Evolutionary conservation across 768 basidiomycete genomes (phyloP).

Genomic region (Suillus subluteus): DNA sequence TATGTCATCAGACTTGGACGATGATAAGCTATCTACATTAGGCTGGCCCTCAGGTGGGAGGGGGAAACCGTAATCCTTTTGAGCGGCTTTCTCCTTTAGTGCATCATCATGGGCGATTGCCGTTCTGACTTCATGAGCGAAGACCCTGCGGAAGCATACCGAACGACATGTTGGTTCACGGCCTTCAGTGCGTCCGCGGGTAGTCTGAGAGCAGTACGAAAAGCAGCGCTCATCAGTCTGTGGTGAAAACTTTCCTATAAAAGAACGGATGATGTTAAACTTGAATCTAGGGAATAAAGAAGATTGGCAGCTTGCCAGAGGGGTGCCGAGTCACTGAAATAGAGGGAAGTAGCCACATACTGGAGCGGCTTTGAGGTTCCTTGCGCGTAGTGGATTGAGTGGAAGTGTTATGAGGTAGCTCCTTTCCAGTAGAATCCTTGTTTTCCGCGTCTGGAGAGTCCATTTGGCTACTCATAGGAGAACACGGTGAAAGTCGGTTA

Average conservation of each 20-base stretch:
- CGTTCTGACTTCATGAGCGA: slow-evolving; percentile 68
- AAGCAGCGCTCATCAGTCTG: slow-evolving; percentile 68
- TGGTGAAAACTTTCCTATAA: slow-evolving; percentile 56
- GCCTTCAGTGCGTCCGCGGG: slow-evolving; percentile 52
- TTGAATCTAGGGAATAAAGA: neutral
- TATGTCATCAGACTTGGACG: slow-evolving; percentile 36
- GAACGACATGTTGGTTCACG: slow-evolving; percentile 60
- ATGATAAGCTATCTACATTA: slow-evolving; percentile 26
- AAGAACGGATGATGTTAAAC: slow-evolving; percentile 8
- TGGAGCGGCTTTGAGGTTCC: slow-evolving; percentile 6
- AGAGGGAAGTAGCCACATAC: slow-evolving; percentile 20
- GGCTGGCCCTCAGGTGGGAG: slow-evolving; percentile 70
- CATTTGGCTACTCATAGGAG: slow-evolving; percentile 8
- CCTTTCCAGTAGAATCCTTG: slow-evolving; percentile 1
- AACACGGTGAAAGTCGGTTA: slow-evolving; percentile 5
- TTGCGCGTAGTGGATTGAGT: slow-evolving; percentile 7
- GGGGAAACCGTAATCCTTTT: slow-evolving; percentile 56
- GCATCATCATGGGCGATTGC: slow-evolving; percentile 38
- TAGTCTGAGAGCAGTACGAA: slow-evolving; percentile 62
- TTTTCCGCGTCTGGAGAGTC: slow-evolving; percentile 3
- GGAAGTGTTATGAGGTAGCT: neutral
- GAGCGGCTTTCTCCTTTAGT: slow-evolving; percentile 41
- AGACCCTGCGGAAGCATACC: slow-evolving; percentile 66
- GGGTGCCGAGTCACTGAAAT: slow-evolving; percentile 29
- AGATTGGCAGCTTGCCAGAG: slow-evolving; percentile 22